phyloP scores from a whole-genome alignment of 2,329 filamentous ascomycete genomes.

The Fusarium pseudograminearum region DNA sequence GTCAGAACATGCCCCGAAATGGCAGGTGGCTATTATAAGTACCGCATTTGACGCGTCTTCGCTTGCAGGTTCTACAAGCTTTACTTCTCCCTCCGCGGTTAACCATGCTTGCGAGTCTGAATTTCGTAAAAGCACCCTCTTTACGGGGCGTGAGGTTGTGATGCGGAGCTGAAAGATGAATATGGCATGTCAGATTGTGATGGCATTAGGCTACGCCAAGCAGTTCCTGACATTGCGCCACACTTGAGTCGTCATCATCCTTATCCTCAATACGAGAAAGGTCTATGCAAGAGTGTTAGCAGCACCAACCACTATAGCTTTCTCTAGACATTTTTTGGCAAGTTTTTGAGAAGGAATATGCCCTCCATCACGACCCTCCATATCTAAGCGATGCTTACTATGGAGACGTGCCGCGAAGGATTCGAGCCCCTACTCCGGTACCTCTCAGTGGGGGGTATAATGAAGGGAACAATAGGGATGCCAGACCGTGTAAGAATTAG shows the following conservation, averaged over 20 bases:
- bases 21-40: not conserved
- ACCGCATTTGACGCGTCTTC: slow-evolving; percentile 32
- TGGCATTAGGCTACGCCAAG: slow-evolving; percentile 14
- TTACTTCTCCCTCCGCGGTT: slow-evolving; percentile 28
- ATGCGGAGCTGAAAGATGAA: slow-evolving; percentile 1
- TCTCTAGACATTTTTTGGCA: not conserved
- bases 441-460: not conserved
- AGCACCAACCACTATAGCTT: not conserved
- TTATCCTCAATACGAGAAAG: not conserved
- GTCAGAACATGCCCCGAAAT: not conserved
- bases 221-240: slow-evolving; percentile 12
- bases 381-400: not conserved
- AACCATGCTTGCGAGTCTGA: slow-evolving; percentile 3
- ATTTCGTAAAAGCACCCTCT: not conserved
- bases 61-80: slow-evolving; percentile 29
- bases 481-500: not conserved
- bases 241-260: slow-evolving; percentile 14
- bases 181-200: slow-evolving; percentile 9
- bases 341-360: no score
- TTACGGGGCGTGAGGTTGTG: not conserved
- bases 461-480: not conserved
- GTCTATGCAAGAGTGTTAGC: not conserved
- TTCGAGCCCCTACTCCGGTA: not conserved
- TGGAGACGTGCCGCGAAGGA: not conserved
- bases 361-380: no score